Evolutionary conservation across 257 asterid species (phyloP).

Genomic region (Gentiana dahurica): DNA sequence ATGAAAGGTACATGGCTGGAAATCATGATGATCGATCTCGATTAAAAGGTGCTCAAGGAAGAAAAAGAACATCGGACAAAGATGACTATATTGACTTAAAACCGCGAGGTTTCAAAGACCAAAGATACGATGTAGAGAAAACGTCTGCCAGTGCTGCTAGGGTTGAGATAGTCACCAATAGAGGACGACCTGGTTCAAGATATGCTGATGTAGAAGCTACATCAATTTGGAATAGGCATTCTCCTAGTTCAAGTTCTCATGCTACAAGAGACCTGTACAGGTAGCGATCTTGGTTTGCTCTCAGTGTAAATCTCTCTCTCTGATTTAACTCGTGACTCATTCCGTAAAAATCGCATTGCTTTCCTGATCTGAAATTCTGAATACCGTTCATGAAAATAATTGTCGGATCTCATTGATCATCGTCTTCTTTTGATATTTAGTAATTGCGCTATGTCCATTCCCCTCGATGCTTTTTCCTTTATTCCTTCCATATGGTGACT

Average conservation of each 20-base stretch:
- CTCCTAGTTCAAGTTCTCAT: slow-evolving; percentile 70
- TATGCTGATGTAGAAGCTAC: slow-evolving; percentile 48
- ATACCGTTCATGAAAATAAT: too few relatives aligned
- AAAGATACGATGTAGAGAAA: slow-evolving; percentile 55
- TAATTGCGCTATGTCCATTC: too few relatives aligned
- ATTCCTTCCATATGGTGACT: too few relatives aligned
- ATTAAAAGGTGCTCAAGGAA: slow-evolving; percentile 61
- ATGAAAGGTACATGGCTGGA: slow-evolving; percentile 56
- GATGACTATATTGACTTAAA: slow-evolving; percentile 59
- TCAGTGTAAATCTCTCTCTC: too few relatives aligned
- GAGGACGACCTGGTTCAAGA: slow-evolving; percentile 62
- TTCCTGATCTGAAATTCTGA: too few relatives aligned
- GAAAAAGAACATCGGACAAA: slow-evolving; percentile 58
- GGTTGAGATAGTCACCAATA: slow-evolving; percentile 39
- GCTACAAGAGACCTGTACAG: slow-evolving; percentile 63
- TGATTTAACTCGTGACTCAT: too few relatives aligned
- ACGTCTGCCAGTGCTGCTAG: slow-evolving; percentile 39
- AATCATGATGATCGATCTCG: slow-evolving; percentile 47
- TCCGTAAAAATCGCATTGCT: too few relatives aligned
- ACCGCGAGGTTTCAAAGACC: slow-evolving; percentile 61
- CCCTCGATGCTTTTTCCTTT: too few relatives aligned
- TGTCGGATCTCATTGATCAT: too few relatives aligned
- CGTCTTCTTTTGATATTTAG: too few relatives aligned
- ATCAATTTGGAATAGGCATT: slow-evolving; percentile 53
- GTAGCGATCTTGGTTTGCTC: slow-evolving; percentile 15